Percentiles rank a stretch among this genome's conserved stretches.
phyloP scores from a whole-genome alignment of 768 basidiomycete species.

The Termitomyces sp. region DNA sequence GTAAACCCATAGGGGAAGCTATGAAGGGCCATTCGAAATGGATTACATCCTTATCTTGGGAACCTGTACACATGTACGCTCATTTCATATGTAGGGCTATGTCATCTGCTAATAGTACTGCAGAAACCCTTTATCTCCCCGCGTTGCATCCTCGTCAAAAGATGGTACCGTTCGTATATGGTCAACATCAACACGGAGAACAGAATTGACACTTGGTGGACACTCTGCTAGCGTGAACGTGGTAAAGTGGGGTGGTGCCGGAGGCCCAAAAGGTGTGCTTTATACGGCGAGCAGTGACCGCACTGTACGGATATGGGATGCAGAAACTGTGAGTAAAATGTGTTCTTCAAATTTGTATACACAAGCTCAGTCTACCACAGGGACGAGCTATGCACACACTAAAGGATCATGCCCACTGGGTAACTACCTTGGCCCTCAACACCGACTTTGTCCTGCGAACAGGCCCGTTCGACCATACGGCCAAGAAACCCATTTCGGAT shows the following conservation, averaged over 20 bases:
- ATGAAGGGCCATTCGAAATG: conserved; percentile 94
- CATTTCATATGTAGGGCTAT: conserved; percentile 3
- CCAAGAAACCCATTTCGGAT: conserved; percentile 72
- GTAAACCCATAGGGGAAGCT: conserved; percentile 83
- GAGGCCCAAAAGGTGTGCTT: conserved; percentile 59
- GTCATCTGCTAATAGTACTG: neutral
- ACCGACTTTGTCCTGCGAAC: conserved; percentile 89
- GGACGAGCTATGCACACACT: conserved; percentile 80
- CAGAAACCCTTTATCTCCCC: conserved; percentile 74
- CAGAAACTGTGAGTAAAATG: conserved; percentile 47
- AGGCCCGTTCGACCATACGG: conserved; percentile 89
- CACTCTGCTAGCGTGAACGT: conserved; percentile 94
- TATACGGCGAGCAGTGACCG: conserved; percentile 96
- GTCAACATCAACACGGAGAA: conserved; percentile 64
- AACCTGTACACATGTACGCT: conserved; percentile 82
- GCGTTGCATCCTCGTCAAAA: conserved; percentile 93
- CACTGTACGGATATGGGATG: conserved; percentile 93
- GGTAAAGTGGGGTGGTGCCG: conserved; percentile 93
- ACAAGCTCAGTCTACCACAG: conserved; percentile 28
- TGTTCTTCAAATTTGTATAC: neutral
- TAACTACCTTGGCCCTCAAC: conserved; percentile 92
- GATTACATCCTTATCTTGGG: conserved; percentile 94
- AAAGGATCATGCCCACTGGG: conserved; percentile 98
- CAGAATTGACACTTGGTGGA: conserved; percentile 85
- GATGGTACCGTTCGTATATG: conserved; percentile 96